Base-by-base conservation (phyloP, 2,329 filamentous ascomycete genomes). In the Trichoderma arundinaceum region DNA sequence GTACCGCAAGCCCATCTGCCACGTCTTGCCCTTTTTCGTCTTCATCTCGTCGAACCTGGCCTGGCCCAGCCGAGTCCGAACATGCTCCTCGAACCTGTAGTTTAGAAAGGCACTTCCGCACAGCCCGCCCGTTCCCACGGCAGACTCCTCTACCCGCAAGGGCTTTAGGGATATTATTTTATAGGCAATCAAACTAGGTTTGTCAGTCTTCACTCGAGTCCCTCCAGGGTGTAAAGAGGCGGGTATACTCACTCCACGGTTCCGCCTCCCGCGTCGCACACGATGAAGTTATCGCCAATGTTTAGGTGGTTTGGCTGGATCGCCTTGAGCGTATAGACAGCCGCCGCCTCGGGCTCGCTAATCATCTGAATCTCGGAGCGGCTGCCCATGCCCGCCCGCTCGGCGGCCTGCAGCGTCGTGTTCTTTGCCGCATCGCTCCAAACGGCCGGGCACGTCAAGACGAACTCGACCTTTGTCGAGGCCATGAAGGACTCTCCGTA, bases 381-480 rank as follows among this genome's bases (percentile, higher is more conserved):
- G 2, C 80, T 84, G 4, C 91, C 91, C 89, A 94, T 92, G 3
- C 91, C 92, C 0, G 91, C 92, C 66, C 88, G 82, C 78, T 93
- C 89, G 10, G 91, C 91, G 6, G 91, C 92, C 73, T 90, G 86
- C 56, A 93, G 77, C 2, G 91, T 94, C 6, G 90, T 91, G 75
- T 92, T 91, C 79, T 94, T 94, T n/a, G 91, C 92, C 0, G 90
- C 86, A 74, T 95, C 92, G 28, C 88, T 92, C 92, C 92, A 95
- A 7, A 94, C 90, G 7, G 92, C 92, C 7, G 92, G 92, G 59
- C 91, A 92, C 0, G 91, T 94, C 64, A 95, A 81, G 56, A 94
- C 90, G 71, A 92, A 94, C 68, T 94, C 88, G 44, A 92, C 88
- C 71, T 88, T 88, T 5, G 90, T 93, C 7, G 86, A 87, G 7